Conservation (phyloP, 1,284 basidiomycete species). For the Xerocomus nothofagi region DNA sequence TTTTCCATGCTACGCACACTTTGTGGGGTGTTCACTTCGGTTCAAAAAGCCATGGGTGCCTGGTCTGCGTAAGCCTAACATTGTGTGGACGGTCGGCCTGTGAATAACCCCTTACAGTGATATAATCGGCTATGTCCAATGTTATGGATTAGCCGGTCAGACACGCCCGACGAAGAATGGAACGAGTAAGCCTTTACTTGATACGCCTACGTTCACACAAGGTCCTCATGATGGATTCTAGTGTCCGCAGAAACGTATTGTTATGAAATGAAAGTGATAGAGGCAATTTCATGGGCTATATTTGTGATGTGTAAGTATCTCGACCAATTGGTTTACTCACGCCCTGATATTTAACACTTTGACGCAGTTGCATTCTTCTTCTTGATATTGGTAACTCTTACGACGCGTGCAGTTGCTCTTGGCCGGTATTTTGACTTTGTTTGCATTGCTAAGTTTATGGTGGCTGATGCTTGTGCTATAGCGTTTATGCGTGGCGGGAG, state of each 20-base stretch:
- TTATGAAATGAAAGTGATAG: slow-evolving; percentile 74
- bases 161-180: slow-evolving; percentile 54
- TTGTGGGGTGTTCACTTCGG: slow-evolving; percentile 8
- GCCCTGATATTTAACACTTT: slow-evolving; percentile 36
- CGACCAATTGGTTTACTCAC: slow-evolving; percentile 38
- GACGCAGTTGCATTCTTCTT: slow-evolving; percentile 45
- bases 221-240: slow-evolving; percentile 30
- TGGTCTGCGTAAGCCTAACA: slow-evolving; percentile 61
- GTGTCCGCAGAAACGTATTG: slow-evolving; percentile 60
- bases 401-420: slow-evolving; percentile 43
- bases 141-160: slow-evolving; percentile 51
- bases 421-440: slow-evolving; percentile 34
- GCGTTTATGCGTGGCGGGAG: slow-evolving; percentile 47
- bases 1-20: not conserved
- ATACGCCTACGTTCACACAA: not conserved
- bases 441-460: not conserved
- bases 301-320: slow-evolving; percentile 57
- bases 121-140: slow-evolving; percentile 65
- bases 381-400: slow-evolving; percentile 43
- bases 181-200: slow-evolving; percentile 42
- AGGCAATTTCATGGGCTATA: slow-evolving; percentile 75
- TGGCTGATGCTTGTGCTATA: slow-evolving; percentile 11
- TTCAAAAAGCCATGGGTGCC: slow-evolving; percentile 60
- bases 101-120: slow-evolving; percentile 47
- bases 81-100: not conserved